Percentiles rank a stretch among this genome's conserved stretches.
Evolutionary conservation across 768 basidiomycete genomes (phyloP).

Genomic region (Pleurotus djamor): DNA sequence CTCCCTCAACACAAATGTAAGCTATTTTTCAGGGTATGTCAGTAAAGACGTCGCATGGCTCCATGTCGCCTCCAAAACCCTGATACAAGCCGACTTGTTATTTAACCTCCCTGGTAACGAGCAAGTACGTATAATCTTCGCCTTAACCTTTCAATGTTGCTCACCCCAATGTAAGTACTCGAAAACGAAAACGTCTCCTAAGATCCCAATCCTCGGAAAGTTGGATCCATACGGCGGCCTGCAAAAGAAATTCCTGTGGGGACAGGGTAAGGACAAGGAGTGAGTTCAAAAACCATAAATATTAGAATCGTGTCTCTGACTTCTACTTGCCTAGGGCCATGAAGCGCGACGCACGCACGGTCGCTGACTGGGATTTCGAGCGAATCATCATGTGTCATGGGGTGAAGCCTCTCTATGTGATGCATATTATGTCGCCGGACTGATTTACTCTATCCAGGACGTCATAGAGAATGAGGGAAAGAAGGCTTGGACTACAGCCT

Average conservation of each 20-base stretch:
- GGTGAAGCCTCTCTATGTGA: conserved; percentile 21
- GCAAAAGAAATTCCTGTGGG: conserved; percentile 29
- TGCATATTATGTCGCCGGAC: background rate
- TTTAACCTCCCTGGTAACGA: conserved; percentile 81
- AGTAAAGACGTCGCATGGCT: conserved; percentile 87
- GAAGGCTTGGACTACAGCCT: conserved; percentile 32
- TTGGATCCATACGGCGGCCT: conserved; percentile 32
- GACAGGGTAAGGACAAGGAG: conserved; percentile 34
- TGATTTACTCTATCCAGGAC: conserved; percentile 25
- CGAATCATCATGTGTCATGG: conserved; percentile 74
- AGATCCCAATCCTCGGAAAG: conserved; percentile 21
- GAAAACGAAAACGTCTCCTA: conserved; percentile 26
- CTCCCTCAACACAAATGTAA: too few species aligned
- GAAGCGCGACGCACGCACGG: conserved; percentile 60
- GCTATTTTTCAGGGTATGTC: conserved; percentile 67
- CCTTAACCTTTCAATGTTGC: background rate
- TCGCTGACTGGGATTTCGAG: conserved; percentile 72
- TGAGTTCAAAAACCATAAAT: conserved; percentile 20
- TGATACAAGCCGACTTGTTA: conserved; percentile 81
- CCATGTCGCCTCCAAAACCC: conserved; percentile 65
- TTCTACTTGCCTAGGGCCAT: conserved; percentile 38
- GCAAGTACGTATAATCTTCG: conserved; percentile 41
- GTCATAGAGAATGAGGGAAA: conserved; percentile 49
- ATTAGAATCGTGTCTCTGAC: background rate
- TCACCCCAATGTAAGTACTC: conserved; percentile 28